Base-by-base conservation (phyloP, 192 early-diverging fungal species). In the Mortierella claussenii region DNA sequence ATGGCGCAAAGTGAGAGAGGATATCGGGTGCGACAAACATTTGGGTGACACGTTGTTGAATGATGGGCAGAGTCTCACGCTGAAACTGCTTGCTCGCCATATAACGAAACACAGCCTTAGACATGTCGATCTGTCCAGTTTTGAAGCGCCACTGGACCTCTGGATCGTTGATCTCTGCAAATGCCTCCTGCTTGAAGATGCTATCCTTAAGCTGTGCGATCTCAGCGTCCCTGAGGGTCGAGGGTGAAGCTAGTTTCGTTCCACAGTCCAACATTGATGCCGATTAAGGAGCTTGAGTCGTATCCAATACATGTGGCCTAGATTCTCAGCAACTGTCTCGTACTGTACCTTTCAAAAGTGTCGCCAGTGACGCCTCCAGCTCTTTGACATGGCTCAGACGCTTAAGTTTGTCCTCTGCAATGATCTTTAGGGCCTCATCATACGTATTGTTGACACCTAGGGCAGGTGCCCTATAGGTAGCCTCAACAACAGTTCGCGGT, bases 1-100 rank as follows among this genome's bases (percentile, higher is more conserved):
- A 61, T 20, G 86, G 84, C 8, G 80, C 68, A 27, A 88, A 80
- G 17, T 79, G 68, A 26, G 84, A 83, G 18, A 93, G 78, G n/a
- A 92, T 50, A 78, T 93, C 92, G 5, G 92, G 92, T 31, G 89
- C 74, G 42, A 93, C 91, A 79, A 80, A 89, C 92, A 93, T 93
- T 69, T 92, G 91, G 42, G 85, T 79, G 36, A 89, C 54, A 46
- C 92, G 86, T 71, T 93, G 87, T 82, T 89, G 82, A 53, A 75
- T 49, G 23, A 65, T 23, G 7, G 63, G 63, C 26, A 86, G 79
- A 24, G 83, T 86, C 60, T 82, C 73, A 18, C 83, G 81, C 18
- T 70, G 64, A 79, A 90, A 93, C 63, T 86, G 80, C 37, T 83
- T 69, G 73, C 89, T 69, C 59, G 79, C 75, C 79, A 93, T 79